Conservation (phyloP, 108 stramenopile species). For the Mayamaea pseudoterrestris region DNA sequence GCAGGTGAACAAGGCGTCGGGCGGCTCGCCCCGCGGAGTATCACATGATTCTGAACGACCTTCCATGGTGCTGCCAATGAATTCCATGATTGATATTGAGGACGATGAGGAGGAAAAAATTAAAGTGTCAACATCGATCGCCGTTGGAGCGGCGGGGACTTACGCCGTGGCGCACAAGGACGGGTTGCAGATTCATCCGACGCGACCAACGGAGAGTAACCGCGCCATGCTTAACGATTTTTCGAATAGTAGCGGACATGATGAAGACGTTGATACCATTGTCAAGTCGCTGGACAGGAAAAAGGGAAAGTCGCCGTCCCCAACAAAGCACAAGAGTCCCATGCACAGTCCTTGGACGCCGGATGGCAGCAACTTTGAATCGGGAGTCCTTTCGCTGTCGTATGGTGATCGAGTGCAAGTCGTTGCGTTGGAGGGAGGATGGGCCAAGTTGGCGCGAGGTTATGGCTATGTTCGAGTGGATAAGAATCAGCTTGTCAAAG, state of each 20-base stretch:
- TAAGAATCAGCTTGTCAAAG: slow-evolving; percentile 53
- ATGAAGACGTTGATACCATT: slow-evolving; percentile 34
- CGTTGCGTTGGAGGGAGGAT: slow-evolving; percentile 52
- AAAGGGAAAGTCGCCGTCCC: not conserved
- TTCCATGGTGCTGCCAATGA: slow-evolving; percentile 2
- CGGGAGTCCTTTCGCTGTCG: slow-evolving; percentile 11
- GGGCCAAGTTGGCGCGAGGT: slow-evolving; percentile 70
- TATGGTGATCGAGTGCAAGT: slow-evolving; percentile 72
- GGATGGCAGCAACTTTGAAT: too few relatives aligned
- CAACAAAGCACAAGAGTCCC: too few relatives aligned
- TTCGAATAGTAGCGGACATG: slow-evolving; percentile 8
- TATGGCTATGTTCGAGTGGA: slow-evolving; percentile 62
- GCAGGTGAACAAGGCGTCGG: slow-evolving; percentile 12
- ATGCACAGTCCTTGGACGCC: too few relatives aligned
- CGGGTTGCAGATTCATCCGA: slow-evolving; percentile 35
- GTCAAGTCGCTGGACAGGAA: slow-evolving; percentile 10
- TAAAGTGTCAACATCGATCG: slow-evolving; percentile 19
- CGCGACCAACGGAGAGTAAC: slow-evolving; percentile 1
- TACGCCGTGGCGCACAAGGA: slow-evolving; percentile 41
- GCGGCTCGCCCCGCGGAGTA: slow-evolving; percentile 12
- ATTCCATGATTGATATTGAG: slow-evolving; percentile 6
- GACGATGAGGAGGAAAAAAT: slow-evolving; percentile 37
- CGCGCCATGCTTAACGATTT: not conserved
- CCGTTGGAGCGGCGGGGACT: slow-evolving; percentile 35
- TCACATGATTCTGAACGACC: slow-evolving; percentile 4